phyloP scores from a whole-genome alignment of 225 moss, liverwort and hornwort species.

The Rhytidiadelphus loreus region DNA sequence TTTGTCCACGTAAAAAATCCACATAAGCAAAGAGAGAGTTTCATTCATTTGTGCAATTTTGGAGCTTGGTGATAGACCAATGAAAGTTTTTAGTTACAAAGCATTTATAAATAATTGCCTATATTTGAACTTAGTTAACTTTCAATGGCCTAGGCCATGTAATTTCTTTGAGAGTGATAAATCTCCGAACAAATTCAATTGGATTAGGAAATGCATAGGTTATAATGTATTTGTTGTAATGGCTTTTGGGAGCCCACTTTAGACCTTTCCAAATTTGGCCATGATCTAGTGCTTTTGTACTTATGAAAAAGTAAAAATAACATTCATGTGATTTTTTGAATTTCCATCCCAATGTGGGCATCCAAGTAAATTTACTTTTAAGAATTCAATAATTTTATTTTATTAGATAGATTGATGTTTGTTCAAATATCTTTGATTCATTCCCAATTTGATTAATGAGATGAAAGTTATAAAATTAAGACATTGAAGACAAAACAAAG shows the following conservation, averaged over 20 bases:
- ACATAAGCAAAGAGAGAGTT: not conserved
- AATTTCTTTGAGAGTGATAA: accelerated
- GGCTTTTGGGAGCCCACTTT: not conserved
- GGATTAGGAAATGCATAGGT: not conserved
- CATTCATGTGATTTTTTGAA: too few relatives aligned
- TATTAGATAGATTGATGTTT: not conserved
- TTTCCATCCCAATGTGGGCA: not conserved
- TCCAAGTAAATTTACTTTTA: not conserved
- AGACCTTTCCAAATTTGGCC: not conserved
- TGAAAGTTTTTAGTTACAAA: not conserved
- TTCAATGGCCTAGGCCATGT: not conserved
- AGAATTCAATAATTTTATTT: not conserved
- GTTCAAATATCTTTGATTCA: too few relatives aligned
- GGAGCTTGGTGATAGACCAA: not conserved
- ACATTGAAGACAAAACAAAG: not conserved
- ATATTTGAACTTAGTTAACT: too few relatives aligned
- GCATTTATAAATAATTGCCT: accelerated
- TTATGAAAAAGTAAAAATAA: not conserved
- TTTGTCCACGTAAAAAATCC: accelerated
- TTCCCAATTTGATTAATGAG: not conserved
- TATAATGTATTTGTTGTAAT: not conserved
- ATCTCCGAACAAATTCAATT: too few relatives aligned
- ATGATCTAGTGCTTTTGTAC: not conserved
- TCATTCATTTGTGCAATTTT: not conserved
- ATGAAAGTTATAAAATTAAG: not conserved